Evolutionary conservation across 2,329 filamentous ascomycete genomes (phyloP).

Genomic region (Elsinoe australis): DNA sequence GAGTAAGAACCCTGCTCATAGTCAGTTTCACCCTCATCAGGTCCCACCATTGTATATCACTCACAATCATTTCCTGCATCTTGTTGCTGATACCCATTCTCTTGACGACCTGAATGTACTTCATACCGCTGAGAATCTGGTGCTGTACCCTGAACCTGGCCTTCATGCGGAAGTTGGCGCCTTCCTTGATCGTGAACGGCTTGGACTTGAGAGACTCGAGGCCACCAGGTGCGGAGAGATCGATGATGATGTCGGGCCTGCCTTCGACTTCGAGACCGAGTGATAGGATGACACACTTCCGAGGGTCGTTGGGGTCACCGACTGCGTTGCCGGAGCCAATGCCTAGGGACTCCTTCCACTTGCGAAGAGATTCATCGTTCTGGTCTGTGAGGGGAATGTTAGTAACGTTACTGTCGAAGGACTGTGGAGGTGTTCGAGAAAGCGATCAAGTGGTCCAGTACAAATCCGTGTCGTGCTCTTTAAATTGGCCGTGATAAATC

Average conservation of each 20-base stretch:
- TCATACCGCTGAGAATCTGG: conserved; percentile 87
- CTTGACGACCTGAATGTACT: conserved; percentile 93
- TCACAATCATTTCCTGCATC: conserved; percentile 95
- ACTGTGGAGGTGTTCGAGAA: no score
- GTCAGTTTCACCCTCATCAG: neutral
- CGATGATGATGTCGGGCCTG: conserved; percentile 77
- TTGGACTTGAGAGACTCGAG: conserved; percentile 75
- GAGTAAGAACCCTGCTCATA: conserved; percentile 71
- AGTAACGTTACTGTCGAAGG: neutral
- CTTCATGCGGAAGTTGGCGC: conserved; percentile 87
- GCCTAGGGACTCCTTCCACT: conserved; percentile 95
- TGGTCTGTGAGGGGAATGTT: conserved; percentile 39
- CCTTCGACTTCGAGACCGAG: conserved; percentile 81
- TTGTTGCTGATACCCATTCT: conserved; percentile 82
- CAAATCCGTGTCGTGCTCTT: no score
- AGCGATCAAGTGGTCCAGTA: no score
- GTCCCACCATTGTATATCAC: conserved; percentile 30
- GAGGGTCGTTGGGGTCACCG: conserved; percentile 60
- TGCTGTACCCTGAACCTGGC: conserved; percentile 93
- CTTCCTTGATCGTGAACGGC: conserved; percentile 97
- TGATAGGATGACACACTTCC: conserved; percentile 87
- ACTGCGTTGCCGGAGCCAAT: conserved; percentile 55
- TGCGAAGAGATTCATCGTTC: conserved; percentile 86
- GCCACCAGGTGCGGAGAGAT: conserved; percentile 66
- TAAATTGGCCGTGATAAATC: no score